Evolutionary conservation across 2,329 filamentous ascomycete species (phyloP), one percentile per base, ranked within the genome.

Genomic region (Aspergillus eucalypticola): DNA sequence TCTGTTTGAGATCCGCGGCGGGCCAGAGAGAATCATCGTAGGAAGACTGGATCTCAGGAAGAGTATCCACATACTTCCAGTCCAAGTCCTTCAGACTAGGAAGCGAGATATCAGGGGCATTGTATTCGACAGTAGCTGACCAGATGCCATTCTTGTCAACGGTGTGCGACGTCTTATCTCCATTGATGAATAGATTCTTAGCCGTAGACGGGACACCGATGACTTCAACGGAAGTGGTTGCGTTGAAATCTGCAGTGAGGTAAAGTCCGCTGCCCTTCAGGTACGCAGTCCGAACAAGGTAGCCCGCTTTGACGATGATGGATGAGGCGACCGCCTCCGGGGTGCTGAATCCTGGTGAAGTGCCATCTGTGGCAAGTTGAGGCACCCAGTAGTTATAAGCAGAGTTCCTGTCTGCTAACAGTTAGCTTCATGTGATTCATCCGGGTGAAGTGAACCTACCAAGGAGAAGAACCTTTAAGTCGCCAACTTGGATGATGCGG

Each of bases 21-120:
- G 81, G 81, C 91, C 91, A 95, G 5, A 75, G 73, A 3, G 83
- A 83, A 72, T 95, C 91, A 55, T 91, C 86, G 66, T 92, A 94
- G 1, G 73, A 74, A 0, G 79, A 63, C 52, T 83, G 72, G 6
- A 91, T 78, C 70, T 94, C 91, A 0, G 90, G 91, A 0, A 95
- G 83, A 0, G 84, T 85, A 72, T 94, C 86, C 21, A 90, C 69
- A 59, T 85, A 86, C 69, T 87, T 87, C 91, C 91, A 95, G 1
- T 82, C 74, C 8, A 90, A 73, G 0, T 78, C 71, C 13, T 80
- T 78, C 2, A 93, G 78, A 7, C 83, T 76, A 0, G 89, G 89
- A 1, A 91, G 65, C 0, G 70, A 67, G 41, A 90, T 62, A 0
- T 76, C 71, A 0, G 86, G 86, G 7, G 77, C 73, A 0, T 72